These are phyloP conservation scores for Zygotorulaspora danielsina DNA, from an alignment of 805 yeast genomes.

Conservation along the genomic window DNA sequence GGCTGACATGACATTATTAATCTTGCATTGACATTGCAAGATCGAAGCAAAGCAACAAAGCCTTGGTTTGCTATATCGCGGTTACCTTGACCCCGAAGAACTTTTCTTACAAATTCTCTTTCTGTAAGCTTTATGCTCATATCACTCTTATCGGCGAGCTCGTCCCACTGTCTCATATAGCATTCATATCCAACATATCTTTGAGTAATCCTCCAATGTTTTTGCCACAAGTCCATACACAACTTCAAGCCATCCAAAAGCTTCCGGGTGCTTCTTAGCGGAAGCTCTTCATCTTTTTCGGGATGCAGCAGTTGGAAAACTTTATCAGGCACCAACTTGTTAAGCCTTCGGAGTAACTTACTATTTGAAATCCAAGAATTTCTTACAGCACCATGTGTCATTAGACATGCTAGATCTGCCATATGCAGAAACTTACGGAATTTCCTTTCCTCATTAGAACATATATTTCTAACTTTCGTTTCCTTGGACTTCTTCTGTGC, in stretches of 20 bases:
- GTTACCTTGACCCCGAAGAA: constrained; percentile 56
- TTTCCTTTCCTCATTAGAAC: constrained; percentile 52
- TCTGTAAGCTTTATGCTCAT: constrained; percentile 29
- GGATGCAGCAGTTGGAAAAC: constrained; percentile 49
- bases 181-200: constrained; percentile 30
- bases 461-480: constrained; percentile 33
- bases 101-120: constrained; percentile 41
- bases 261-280: constrained; percentile 51
- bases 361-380: constrained; percentile 69
- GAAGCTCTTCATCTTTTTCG: constrained; percentile 35
- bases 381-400: constrained; percentile 62
- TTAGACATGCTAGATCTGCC: constrained; percentile 52
- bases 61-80: constrained; percentile 84
- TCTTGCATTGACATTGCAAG: constrained; percentile 67
- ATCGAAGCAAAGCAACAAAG: constrained; percentile 68
- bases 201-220: constrained; percentile 47
- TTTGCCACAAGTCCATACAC: constrained; percentile 58
- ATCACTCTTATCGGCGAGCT: constrained; percentile 30
- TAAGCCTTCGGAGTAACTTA: constrained; percentile 39
- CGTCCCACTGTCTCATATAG: constrained; percentile 47
- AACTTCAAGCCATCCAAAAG: constrained; percentile 74
- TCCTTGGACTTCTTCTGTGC: constrained; percentile 17
- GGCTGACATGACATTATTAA: constrained; percentile 84
- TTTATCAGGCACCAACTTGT: constrained; percentile 45
- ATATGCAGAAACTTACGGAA: constrained; percentile 55